phyloP scores from a whole-genome alignment of 78 protist genomes.

The Cavenderia fasciculata region DNA sequence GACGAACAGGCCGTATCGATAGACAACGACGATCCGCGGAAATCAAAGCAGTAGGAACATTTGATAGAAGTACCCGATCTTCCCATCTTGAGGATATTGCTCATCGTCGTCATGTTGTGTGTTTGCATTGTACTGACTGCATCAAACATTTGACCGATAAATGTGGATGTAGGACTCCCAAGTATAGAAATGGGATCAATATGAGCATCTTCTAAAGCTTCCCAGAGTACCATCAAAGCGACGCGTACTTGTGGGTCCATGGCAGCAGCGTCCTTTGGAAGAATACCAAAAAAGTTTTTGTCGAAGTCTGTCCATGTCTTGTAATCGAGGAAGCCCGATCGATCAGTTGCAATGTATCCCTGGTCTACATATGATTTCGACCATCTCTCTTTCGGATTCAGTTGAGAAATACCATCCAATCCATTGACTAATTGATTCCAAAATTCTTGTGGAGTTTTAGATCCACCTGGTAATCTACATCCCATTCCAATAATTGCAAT shows the following conservation, averaged over 20 bases:
- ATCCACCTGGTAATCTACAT: constrained; percentile 35
- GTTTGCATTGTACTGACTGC: too few species aligned
- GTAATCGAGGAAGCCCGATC: neutral
- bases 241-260: neutral
- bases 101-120: too few species aligned
- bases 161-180: neutral
- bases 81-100: too few species aligned
- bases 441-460: neutral
- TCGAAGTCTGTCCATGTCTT: neutral
- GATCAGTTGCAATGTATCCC: neutral
- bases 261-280: neutral
- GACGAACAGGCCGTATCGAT: constrained; percentile 93
- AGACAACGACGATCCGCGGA: constrained; percentile 79
- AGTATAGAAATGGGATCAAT: neutral
- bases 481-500: constrained; percentile 66
- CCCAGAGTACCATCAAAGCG: neutral
- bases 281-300: neutral
- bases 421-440: constrained; percentile 25
- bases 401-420: neutral
- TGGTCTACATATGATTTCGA: neutral
- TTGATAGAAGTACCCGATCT: too few species aligned
- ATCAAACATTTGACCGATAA: too few species aligned
- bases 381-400: constrained; percentile 44
- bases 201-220: constrained; percentile 40
- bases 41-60: constrained; percentile 17